phyloP scores from a whole-genome alignment of 148 eudicot species.

The Diospyros lotus region DNA sequence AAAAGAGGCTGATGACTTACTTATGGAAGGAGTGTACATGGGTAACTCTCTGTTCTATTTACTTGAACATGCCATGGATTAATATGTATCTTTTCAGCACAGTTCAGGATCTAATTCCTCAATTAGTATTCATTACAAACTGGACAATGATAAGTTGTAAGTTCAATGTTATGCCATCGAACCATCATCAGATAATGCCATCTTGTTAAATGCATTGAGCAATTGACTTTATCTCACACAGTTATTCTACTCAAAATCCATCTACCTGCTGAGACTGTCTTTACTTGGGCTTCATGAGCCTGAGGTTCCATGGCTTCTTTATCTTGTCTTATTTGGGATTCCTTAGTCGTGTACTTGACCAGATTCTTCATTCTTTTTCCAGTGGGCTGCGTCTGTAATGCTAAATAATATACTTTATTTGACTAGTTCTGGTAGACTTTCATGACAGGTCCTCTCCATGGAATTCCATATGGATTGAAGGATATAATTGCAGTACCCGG shows the following conservation, averaged over 20 bases:
- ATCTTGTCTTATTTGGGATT: no score
- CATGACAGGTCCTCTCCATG: constrained; percentile 77
- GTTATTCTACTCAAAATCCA: no score
- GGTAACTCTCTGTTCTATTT: constrained; percentile 30
- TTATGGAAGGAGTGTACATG: constrained; percentile 55
- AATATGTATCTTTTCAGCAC: neutral
- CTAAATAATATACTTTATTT: neutral
- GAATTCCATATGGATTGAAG: constrained; percentile 88
- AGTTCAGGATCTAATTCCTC: neutral
- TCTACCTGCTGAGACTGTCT: no score
- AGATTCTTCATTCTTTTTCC: neutral
- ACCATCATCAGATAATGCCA: no score
- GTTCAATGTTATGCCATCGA: no score
- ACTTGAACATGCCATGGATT: neutral
- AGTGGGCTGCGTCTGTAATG: neutral
- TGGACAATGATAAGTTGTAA: neutral
- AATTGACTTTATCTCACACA: no score
- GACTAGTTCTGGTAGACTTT: neutral
- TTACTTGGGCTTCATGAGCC: no score
- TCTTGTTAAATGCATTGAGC: no score
- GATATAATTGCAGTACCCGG: constrained; percentile 77
- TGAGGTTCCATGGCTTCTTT: no score
- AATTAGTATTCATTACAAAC: neutral
- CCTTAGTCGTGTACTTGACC: no score
- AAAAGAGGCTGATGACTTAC: constrained; percentile 64